phyloP scores from a whole-genome alignment of 176 grass and related monocot species.

The Eragrostis curvula region DNA sequence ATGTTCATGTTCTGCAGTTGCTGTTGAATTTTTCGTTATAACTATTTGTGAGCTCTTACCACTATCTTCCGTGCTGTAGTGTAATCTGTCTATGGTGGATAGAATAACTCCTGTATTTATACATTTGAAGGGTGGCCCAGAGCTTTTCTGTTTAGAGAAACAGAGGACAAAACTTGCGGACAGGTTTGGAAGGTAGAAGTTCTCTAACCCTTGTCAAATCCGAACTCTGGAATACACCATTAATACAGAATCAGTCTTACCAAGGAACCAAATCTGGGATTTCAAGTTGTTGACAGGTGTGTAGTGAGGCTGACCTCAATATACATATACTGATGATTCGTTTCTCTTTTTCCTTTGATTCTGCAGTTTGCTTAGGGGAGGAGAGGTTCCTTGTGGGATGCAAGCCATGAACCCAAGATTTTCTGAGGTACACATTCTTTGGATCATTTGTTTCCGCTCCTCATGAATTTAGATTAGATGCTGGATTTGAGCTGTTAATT shows the following conservation, averaged over 20 bases:
- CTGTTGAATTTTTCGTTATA: not conserved
- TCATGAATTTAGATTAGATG: not conserved
- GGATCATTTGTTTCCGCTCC: not conserved
- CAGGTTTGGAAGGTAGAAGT: constrained; percentile 8
- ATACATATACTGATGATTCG: constrained; percentile 14
- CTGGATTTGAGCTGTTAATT: not conserved
- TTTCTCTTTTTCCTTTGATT: constrained; percentile 38
- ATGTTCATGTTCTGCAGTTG: not conserved
- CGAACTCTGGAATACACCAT: not conserved
- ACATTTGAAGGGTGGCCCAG: constrained; percentile 3
- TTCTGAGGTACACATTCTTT: constrained; percentile 35
- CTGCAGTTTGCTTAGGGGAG: constrained; percentile 49
- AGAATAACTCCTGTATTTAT: constrained; percentile 12
- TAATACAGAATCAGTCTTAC: not conserved
- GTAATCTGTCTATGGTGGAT: not conserved
- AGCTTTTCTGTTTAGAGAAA: constrained; percentile 28
- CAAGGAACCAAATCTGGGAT: constrained; percentile 6
- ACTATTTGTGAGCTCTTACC: not conserved
- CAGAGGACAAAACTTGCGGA: constrained; percentile 15
- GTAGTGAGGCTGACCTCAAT: constrained; percentile 2
- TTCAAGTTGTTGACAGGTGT: constrained; percentile 1
- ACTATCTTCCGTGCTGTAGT: not conserved
- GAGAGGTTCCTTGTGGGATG: constrained; percentile 18
- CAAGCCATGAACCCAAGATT: constrained; percentile 17
- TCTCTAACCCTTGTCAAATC: constrained; percentile 19